Base-by-base conservation (phyloP, 163 green algal genomes). In the Chloromonas sp. region DNA sequence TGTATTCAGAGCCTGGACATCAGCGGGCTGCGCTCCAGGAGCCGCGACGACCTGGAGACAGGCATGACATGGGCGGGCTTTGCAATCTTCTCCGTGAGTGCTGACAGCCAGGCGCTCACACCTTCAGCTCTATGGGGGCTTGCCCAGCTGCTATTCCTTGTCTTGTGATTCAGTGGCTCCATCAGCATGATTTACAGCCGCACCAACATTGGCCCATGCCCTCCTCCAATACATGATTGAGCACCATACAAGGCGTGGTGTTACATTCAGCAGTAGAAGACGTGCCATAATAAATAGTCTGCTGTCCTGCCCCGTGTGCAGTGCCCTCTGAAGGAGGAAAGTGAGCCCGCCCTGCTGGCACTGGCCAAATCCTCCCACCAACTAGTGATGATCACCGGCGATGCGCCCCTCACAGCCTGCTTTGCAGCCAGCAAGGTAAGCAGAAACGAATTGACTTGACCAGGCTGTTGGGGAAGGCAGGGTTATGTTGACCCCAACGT, bases 311-410 rank as follows among this genome's bases (percentile, higher is more conserved):
- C 36, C 36, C n/a, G 3, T 58, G 57, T 82, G 70, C 88, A 93
- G 88, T 94, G 91, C 84, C 92, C 92, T 0, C 83, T 95, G 1
- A 95, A 96, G 83, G 61, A 76, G 5, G 95, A 98, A 77, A 94
- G 86, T 1, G 95, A 94, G 90, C 91, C 92, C 1, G 88, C 95
- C 3, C 88, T 98, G 60, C 60, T 71, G 3, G 88, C 87, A 82
- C 93, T 98, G 82, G 85, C 84, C 5, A 91, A 90, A 58, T 91
- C 88, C 60, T 93, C 87, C 58, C 96, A 98, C 91, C 93, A 97
- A 87, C 91, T 98, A 79, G 91, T 98, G 59, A 99, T 99, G 96
- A 99, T 99, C 89, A 99, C 97, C 2, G 97, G 97, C 2, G 97
- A 99, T 84, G 94, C 97, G 14, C 92, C 97, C 1, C 92, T 99